Conservation (phyloP, 768 basidiomycete genomes). For the Lentinus tigrinus region DNA sequence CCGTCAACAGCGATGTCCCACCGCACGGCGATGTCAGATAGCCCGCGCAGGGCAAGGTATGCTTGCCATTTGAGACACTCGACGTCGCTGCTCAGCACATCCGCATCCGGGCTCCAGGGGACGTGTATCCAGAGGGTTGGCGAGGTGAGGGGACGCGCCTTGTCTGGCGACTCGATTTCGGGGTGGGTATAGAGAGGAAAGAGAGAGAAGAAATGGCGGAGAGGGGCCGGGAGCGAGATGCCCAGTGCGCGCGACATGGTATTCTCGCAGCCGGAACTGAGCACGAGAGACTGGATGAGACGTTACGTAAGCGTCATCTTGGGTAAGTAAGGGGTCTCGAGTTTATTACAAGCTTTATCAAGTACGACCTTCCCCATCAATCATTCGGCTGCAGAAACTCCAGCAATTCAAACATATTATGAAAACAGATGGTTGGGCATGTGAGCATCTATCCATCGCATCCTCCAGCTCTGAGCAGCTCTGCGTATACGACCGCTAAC, state of each 20-base stretch:
- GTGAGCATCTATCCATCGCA: too few relatives aligned
- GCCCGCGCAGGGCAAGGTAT: conserved; percentile 67
- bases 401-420: too few relatives aligned
- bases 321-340: too few relatives aligned
- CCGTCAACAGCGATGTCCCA: conserved; percentile 73
- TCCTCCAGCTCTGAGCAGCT: too few relatives aligned
- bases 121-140: conserved; percentile 69
- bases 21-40: conserved; percentile 51
- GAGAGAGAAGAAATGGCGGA: conserved; percentile 51
- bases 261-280: background rate
- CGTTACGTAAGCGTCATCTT: background rate
- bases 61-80: conserved; percentile 93
- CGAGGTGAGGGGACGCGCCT: conserved; percentile 26
- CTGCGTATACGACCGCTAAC: too few relatives aligned
- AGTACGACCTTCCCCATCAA: too few relatives aligned
- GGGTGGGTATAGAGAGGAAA: conserved; percentile 63
- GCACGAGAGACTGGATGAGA: background rate
- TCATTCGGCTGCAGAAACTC: too few relatives aligned
- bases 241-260: conserved; percentile 11
- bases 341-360: too few relatives aligned
- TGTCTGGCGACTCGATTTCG: conserved; percentile 33
- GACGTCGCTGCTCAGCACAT: conserved; percentile 68
- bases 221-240: conserved; percentile 34
- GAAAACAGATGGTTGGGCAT: too few relatives aligned
- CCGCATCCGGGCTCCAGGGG: conserved; percentile 34